Base-by-base conservation (phyloP, 2,329 filamentous ascomycete species). In the Phaeoacremonium minimum region DNA sequence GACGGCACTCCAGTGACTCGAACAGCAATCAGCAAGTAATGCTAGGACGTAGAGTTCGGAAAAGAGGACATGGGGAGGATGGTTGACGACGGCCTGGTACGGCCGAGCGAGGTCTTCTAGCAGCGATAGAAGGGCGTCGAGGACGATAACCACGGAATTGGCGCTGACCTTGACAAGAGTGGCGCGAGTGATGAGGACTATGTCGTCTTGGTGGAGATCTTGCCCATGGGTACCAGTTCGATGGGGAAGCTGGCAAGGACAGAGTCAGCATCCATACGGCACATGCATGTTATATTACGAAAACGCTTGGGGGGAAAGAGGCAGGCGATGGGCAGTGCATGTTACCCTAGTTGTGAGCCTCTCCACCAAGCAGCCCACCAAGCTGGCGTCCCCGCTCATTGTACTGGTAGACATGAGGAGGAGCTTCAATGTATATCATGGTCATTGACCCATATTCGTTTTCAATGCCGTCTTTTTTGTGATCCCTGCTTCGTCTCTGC, bases 31-130 rank as follows among this genome's bases (percentile, higher is more conserved):
- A 51, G 79, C 76, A 22, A 80, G 67, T 29, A 85, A 63, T 32
- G 74, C 69, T 33, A 84, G 57, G n/a, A 83, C 63, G 48, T 80
- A 84, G 32, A 80, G 62, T 53, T 85, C 80, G 14, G 81, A 83
- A 32, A 77, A 67, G 19, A 83, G 60, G 35, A 85, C 67, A 50
- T 82, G 75, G 26, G 67, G 61, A 3, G 79, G 77, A 47, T 80
- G 77, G 15, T 63, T 58, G 31, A 67, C 57, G 37, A 75, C 60
- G 33, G 51, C 58, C 42, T 68, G 69, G 51, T 77, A 77, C 4
- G 75, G 71, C 33, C 70, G 70, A 18, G 66, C 61, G 28, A 83
- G 64, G 26, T 80, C 75, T 52, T 82, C 76, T 31, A 83, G 66
- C 6, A 82, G 59, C 28, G 65, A 60, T 15, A 83, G 55, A 15